Percentiles rank a stretch among this genome's conserved stretches.
These are phyloP conservation scores for Neonectria punicea DNA, from an alignment of 2,329 filamentous ascomycete genomes.

Conservation along the genomic window DNA sequence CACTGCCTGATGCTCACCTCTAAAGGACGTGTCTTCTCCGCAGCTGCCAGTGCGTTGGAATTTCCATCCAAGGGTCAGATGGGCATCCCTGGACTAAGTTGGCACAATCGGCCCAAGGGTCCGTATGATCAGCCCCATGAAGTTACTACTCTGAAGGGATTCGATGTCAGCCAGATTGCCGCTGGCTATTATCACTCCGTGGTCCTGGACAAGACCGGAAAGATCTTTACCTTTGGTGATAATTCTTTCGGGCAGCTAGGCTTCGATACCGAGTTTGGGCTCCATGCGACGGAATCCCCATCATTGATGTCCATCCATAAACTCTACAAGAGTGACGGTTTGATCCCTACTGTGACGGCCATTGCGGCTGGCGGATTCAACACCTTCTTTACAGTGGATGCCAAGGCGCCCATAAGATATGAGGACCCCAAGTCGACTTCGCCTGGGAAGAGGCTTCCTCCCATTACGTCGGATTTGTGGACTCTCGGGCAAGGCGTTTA, in stretches of 20 bases:
- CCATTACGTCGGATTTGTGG: constrained; percentile 73
- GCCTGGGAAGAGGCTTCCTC: constrained; percentile 48
- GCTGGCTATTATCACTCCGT: constrained; percentile 89
- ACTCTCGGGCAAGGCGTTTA: constrained; percentile 87
- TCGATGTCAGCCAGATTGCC: constrained; percentile 79
- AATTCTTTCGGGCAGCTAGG: constrained; percentile 93
- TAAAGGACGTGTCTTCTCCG: constrained; percentile 86
- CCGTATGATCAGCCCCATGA: constrained; percentile 87
- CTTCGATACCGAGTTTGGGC: constrained; percentile 73
- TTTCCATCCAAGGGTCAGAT: constrained; percentile 89
- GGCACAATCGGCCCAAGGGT: constrained; percentile 79
- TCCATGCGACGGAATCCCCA: constrained; percentile 75
- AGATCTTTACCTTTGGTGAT: constrained; percentile 89
- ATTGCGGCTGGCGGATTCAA: constrained; percentile 89
- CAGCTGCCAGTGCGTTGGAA: constrained; percentile 80
- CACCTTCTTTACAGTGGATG: constrained; percentile 88
- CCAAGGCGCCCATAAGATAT: constrained; percentile 59
- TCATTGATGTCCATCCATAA: constrained; percentile 73
- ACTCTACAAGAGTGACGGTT: constrained; percentile 75
- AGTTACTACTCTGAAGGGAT: constrained; percentile 75
- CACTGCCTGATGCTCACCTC: constrained; percentile 89
- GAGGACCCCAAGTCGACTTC: constrained; percentile 34
- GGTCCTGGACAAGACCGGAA: constrained; percentile 78
- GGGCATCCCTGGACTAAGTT: constrained; percentile 84
- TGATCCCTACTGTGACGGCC: constrained; percentile 74